Evolutionary conservation across 2,329 filamentous ascomycete genomes (phyloP).

Genomic region (Aspergillus sp.): DNA sequence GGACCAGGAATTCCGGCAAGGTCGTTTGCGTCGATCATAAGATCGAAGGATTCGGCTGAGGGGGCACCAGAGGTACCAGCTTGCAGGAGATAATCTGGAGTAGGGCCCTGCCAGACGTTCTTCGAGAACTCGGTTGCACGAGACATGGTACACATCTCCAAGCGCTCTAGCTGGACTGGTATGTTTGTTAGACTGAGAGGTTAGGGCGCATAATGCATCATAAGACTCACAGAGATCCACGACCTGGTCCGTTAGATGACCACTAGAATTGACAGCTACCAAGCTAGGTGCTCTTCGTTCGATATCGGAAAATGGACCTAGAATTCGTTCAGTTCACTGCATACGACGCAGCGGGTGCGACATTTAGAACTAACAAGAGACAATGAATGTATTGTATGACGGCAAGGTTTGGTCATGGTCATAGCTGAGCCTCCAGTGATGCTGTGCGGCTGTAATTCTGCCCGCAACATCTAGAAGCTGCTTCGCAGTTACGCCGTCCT

Average conservation of each 20-base stretch:
- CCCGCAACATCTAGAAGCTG: constrained; percentile 66
- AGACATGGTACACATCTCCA: constrained; percentile 94
- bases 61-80: constrained; percentile 41
- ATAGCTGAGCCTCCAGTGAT: constrained; percentile 68
- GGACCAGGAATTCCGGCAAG: constrained; percentile 73
- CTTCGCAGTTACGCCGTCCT: constrained; percentile 61
- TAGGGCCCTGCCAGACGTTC: constrained; percentile 89
- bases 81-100: constrained; percentile 66
- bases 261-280: constrained; percentile 72
- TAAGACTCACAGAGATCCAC: constrained; percentile 73
- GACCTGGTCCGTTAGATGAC: constrained; percentile 71
- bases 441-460: constrained; percentile 72
- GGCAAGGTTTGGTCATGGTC: constrained; percentile 57
- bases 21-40: constrained; percentile 88
- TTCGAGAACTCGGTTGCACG: constrained; percentile 81
- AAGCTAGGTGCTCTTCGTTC: constrained; percentile 69
- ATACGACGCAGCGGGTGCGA: constrained; percentile 3
- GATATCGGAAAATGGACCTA: constrained; percentile 67
- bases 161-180: constrained; percentile 73
- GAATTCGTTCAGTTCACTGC: constrained; percentile 30
- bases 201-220: background rate
- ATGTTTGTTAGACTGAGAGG: constrained; percentile 1
- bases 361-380: constrained; percentile 49
- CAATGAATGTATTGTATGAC: constrained; percentile 81
- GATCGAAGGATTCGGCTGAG: constrained; percentile 65